Percentiles rank a stretch among this genome's conserved stretches.
Evolutionary conservation across 441 rosid genomes (phyloP).

Genomic region (Corymbia calophylla): DNA sequence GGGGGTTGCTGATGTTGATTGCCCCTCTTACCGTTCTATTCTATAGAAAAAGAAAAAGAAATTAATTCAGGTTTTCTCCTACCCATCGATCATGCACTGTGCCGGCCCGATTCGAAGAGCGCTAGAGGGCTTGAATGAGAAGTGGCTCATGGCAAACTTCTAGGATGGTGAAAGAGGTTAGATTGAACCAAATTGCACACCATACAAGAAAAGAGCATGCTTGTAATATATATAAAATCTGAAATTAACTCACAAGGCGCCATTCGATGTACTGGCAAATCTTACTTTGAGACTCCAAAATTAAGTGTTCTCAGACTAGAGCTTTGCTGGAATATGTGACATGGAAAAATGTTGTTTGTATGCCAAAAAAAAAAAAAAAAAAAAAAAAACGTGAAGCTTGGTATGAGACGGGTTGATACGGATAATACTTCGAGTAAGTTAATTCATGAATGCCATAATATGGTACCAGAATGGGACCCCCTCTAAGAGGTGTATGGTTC

Average conservation of each 20-base stretch:
- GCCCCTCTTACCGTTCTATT: too few species aligned
- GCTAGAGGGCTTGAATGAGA: neutral
- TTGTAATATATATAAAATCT: too few species aligned
- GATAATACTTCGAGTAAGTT: too few species aligned
- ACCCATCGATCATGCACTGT: too few species aligned
- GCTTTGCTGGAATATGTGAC: too few species aligned
- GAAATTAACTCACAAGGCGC: neutral
- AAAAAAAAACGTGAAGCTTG: too few species aligned
- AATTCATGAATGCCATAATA: too few species aligned
- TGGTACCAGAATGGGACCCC: too few species aligned
- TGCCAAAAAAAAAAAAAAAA: too few species aligned
- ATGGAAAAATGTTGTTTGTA: too few species aligned
- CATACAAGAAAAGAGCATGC: neutral
- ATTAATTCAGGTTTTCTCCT: neutral
- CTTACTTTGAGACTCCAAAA: neutral
- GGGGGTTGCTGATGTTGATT: fast-evolving
- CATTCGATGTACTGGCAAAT: neutral
- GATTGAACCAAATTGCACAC: neutral
- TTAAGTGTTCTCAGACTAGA: neutral
- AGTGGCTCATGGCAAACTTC: neutral
- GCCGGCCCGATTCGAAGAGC: fast-evolving
- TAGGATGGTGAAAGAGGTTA: fast-evolving
- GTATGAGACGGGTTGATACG: too few species aligned
- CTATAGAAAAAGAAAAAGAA: fast-evolving
- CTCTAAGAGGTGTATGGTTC: too few species aligned